Percentiles rank a stretch among this genome's conserved stretches.
These are phyloP conservation scores for Pythium periplocum DNA, from an alignment of 352 stramenopile genomes.

Conservation along the genomic window DNA sequence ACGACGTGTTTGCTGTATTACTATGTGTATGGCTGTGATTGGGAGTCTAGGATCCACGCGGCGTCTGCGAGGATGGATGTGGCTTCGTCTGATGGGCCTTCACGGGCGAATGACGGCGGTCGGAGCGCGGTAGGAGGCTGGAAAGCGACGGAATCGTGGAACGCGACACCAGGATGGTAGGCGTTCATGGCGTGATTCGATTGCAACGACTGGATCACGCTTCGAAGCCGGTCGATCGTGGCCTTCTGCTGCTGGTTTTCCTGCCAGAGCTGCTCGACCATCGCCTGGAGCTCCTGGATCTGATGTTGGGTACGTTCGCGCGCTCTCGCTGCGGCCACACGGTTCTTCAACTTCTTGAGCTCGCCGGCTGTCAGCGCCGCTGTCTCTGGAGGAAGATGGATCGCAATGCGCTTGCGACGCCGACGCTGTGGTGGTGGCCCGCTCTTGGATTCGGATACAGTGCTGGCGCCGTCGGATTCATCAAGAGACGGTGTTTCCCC, in stretches of 20 bases:
- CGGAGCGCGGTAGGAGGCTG: no score
- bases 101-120: no score
- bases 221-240: slow-evolving; percentile 11
- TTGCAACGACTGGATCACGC: slow-evolving; percentile 23
- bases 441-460: no score
- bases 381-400: slow-evolving; percentile 35
- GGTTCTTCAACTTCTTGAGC: slow-evolving; percentile 68
- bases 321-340: slow-evolving; percentile 51
- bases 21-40: no score
- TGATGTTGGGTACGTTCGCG: slow-evolving; percentile 49
- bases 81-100: no score
- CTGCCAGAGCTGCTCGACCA: slow-evolving; percentile 46
- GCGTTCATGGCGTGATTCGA: neutral
- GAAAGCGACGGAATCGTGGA: no score
- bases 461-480: no score
- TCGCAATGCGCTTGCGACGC: slow-evolving; percentile 34
- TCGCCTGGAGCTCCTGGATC: slow-evolving; percentile 40
- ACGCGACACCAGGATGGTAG: no score
- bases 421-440: slow-evolving; percentile 1
- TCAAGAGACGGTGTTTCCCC: no score
- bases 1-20: no score
- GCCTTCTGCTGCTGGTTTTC: slow-evolving; percentile 54
- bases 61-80: no score
- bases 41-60: no score
- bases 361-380: slow-evolving; percentile 35